Evolutionary conservation across 352 stramenopile genomes (phyloP), one percentile per base, ranked within the genome.

Genomic region (Pythium volutum): DNA sequence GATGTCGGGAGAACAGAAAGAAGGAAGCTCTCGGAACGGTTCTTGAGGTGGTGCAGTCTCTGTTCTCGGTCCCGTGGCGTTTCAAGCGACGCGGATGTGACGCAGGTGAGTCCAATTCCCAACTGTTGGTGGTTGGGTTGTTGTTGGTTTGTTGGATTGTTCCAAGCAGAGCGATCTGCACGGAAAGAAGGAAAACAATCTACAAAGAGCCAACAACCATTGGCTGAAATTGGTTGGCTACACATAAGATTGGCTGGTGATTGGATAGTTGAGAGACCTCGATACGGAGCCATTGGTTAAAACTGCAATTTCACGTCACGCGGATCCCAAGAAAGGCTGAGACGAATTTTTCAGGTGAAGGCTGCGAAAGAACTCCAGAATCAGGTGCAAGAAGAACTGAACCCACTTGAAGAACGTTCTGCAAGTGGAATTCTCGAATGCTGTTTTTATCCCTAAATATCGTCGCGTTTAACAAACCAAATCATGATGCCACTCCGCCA

Each of bases 351-450:
- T n/a, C n/a, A n/a, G n/a, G n/a, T n/a, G n/a, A n/a, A n/a, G n/a
- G n/a, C n/a, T n/a, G n/a, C n/a, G n/a, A n/a, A n/a, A n/a, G n/a
- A 42, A n/a, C 36, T 42, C 36, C 36, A 4, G 18, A 43, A 20
- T 43, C 18, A 22, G 36, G 18, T 43, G 18, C 11, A 8, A 20
- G 36, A 22, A 20, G 20, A 27, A 33, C 15, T 42, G 20, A 16
- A 62, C 22, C 27, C 34, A 47, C 55, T 54, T 62, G 55, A 62
- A 62, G 55, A 62, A 62, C 52, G 55, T 62, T 62, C 55, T 46
- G 42, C 55, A 54, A 57, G 36, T 46, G 20, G 15, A 34, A 23
- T 39, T 43, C 26, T 15, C 14, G 27, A 53, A 53, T 14, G 39
- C 20, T 15, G 3, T 48, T 43, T 43, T 49, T 18, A 8, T 7